Percentiles rank a stretch among this genome's conserved stretches.
Evolutionary conservation across 75 land plant genomes (phyloP).

Genomic region (Selaginella tamariscina): DNA sequence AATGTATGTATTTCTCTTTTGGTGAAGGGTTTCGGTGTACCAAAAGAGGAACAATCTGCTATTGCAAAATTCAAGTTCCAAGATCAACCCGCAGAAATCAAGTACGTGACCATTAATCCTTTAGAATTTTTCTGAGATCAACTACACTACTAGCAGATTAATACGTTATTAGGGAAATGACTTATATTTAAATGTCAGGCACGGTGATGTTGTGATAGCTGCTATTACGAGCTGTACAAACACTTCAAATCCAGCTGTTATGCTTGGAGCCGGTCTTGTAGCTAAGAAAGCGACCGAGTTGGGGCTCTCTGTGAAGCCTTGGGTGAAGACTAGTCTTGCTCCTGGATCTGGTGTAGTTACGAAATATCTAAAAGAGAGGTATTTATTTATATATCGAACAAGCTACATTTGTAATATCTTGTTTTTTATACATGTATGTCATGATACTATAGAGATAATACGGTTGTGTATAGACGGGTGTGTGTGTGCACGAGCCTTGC

Average conservation of each 20-base stretch:
- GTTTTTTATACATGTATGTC: too few species aligned
- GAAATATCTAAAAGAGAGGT: constrained; percentile 48
- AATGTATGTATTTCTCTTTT: too few species aligned
- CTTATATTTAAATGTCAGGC: too few species aligned
- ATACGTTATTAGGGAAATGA: too few species aligned
- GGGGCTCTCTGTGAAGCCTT: constrained; percentile 78
- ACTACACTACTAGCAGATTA: too few species aligned
- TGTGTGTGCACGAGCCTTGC: too few species aligned
- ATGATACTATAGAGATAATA: too few species aligned
- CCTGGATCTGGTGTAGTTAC: constrained; percentile 75
- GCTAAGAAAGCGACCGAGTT: constrained; percentile 84
- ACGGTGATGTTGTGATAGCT: constrained; percentile 92
- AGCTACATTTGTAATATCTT: too few species aligned
- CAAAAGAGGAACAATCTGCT: constrained; percentile 60
- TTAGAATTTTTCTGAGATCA: too few species aligned
- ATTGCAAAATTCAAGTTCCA: constrained; percentile 64
- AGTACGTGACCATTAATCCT: too few species aligned
- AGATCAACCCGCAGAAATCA: constrained; percentile 77
- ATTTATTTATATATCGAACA: constrained; percentile 3
- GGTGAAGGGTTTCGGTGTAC: constrained; percentile 76
- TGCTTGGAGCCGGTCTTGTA: constrained; percentile 94
- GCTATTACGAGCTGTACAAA: constrained; percentile 96
- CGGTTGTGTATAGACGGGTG: too few species aligned
- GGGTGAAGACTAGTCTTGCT: constrained; percentile 76
- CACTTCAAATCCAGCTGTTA: constrained; percentile 94